Evolutionary conservation across 768 basidiomycete species (phyloP), one percentile per base, ranked within the genome.

Genomic region (Lentinula detonsa): DNA sequence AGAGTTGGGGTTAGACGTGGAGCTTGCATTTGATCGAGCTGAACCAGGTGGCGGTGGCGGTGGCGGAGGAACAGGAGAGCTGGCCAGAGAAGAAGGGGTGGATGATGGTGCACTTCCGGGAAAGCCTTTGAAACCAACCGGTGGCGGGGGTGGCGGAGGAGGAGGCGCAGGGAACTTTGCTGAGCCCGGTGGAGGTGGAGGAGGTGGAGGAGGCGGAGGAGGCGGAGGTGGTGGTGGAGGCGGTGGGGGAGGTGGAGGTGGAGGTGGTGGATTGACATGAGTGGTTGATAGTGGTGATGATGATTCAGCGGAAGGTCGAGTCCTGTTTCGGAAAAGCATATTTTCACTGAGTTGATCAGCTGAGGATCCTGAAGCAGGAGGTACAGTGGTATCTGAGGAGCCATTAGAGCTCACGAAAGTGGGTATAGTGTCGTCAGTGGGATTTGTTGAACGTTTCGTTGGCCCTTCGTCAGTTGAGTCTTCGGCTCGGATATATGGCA

Each of bases 331-430:
- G 6, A 78, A 69, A 13, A 83, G 73, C 21, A 90, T 71, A 63
- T 84, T 86, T 67, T 82, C 81, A 46, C 75, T 78, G 49, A 90
- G 76, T 70, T 86, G 81, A 57, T 90, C 89, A 28, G 84, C 79
- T 54, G 88, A 77, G 1, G 83, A 77, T 21, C 77, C 82, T 42
- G 79, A 73, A 37, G 74, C 75, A 57, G 72, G 66, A 59, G 69
- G 68, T 23, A 72, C 74, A 49, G 68, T 61, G 53, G 71, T 73
- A 28, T 81, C 76, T 18, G 73, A 65, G 31, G 76, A 80, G 13
- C 67, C 69, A 34, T 74, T 73, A 43, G 84, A 84, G 62, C 77
- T 78, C 48, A 82, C 72, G 45, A 86, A 87, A 7, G 86, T 86
- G n/a, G 79, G 68, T 43, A 75, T 70, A 2, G 84, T 85, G 39